Base-by-base conservation (phyloP, 1,284 basidiomycete genomes). In the Fomitopsis schrenkii region DNA sequence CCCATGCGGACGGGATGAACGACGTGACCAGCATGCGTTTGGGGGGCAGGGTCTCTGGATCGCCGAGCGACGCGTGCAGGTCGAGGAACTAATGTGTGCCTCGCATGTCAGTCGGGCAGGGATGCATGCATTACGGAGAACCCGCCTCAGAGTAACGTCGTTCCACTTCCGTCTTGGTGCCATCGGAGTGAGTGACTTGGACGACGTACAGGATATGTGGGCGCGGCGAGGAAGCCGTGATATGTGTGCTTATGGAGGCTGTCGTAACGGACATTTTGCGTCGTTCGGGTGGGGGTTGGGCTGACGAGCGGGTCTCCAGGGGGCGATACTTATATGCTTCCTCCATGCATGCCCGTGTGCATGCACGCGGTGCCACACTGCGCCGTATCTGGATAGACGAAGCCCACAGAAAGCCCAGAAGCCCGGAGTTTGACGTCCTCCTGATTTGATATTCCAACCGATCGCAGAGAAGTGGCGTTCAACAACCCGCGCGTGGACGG, bases 1-100 rank as follows among this genome's bases (percentile, higher is more conserved):
- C 72, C 82, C 82, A 83, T n/a, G 81, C 80, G 5, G 78, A 79
- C 0, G 81, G 82, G 26, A 82, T 59, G 65, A 84, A 80, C 2
- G 77, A 74, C 5, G 79, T 83, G 33, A 74, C 70, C 14, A 83
- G 69, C 55, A 81, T 74, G 35, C 79, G 77, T 69, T 83, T 84
- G 1, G 82, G 80, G 7, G 83, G 83, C 7, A 85, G 74, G 22
- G 68, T 66, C 64, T 75, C 77, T 0, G 76, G 67, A 62, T 79
- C 68, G 53, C 65, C 62, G 62, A 77, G 65, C 19, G 69, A 69
- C 22, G 72, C 69, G 64, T 82, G 78, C 42, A 85, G 75, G 0
- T 71, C 68, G 30, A 77, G 75, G 63, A 85, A 83, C 83, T 84
- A 61, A 46, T 22, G 44, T 55, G 28, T 30, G 50, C 12, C 5